Evolutionary conservation across 495 filamentous ascomycete species (phyloP).

Genomic region (Penicillium canariense): DNA sequence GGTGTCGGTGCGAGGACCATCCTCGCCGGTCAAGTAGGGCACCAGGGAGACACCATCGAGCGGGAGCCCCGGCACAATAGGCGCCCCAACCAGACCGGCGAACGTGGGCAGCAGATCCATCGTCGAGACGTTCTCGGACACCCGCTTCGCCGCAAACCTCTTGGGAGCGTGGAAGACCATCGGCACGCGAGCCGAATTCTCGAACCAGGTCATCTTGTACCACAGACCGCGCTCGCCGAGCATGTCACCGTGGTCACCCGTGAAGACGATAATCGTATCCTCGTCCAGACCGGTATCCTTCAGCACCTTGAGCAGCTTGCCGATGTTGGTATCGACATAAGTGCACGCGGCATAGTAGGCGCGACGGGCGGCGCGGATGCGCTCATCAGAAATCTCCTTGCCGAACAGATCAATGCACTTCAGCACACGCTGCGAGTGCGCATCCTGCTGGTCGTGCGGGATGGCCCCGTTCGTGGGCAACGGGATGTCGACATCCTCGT

Average conservation of each 20-base stretch:
- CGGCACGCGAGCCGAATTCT: slow-evolving; percentile 78
- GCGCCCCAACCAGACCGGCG: slow-evolving; percentile 70
- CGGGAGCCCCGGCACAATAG: slow-evolving; percentile 59
- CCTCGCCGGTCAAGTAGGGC: slow-evolving; percentile 62
- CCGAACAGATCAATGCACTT: slow-evolving; percentile 80
- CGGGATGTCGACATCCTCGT: slow-evolving; percentile 81
- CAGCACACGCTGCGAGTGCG: slow-evolving; percentile 75
- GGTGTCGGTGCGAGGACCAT: slow-evolving; percentile 59
- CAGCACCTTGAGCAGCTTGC: slow-evolving; percentile 69
- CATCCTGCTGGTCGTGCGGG: slow-evolving; percentile 72
- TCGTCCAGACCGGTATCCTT: slow-evolving; percentile 72
- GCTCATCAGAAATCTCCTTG: slow-evolving; percentile 71
- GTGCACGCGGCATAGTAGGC: slow-evolving; percentile 87
- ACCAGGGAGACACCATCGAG: slow-evolving; percentile 75
- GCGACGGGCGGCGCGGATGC: slow-evolving; percentile 72
- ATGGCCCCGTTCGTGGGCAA: slow-evolving; percentile 68
- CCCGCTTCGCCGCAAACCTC: slow-evolving; percentile 62
- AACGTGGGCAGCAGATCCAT: slow-evolving; percentile 84
- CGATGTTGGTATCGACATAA: slow-evolving; percentile 86
- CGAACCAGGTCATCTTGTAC: slow-evolving; percentile 95
- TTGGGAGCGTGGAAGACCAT: slow-evolving; percentile 72
- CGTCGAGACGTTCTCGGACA: slow-evolving; percentile 76
- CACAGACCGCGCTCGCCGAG: slow-evolving; percentile 83
- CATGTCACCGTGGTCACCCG: slow-evolving; percentile 90
- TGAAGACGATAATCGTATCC: slow-evolving; percentile 83